phyloP scores from a whole-genome alignment of 352 stramenopile species.

The Globisporangium apiculatum region DNA sequence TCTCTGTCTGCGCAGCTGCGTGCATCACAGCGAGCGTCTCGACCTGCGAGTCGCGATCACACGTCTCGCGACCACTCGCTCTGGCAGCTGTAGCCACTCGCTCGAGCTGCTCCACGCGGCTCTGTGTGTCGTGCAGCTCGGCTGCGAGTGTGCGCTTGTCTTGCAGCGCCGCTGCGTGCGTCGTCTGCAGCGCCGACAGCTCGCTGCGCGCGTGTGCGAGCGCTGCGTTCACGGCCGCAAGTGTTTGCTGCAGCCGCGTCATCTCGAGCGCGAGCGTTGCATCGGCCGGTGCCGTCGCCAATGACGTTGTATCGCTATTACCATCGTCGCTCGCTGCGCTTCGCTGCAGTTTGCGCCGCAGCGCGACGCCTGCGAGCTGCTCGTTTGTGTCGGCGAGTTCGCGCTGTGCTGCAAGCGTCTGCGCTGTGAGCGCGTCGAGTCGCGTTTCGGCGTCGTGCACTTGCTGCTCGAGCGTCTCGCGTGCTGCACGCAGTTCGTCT shows the following conservation, averaged over 20 bases:
- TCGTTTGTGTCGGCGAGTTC: constrained; percentile 40
- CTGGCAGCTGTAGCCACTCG: constrained; percentile 6
- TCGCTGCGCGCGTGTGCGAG: constrained; percentile 34
- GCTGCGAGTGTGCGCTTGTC: constrained; percentile 40
- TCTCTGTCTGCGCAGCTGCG: constrained; percentile 2
- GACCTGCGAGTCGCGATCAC: background rate
- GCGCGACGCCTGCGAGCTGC: constrained; percentile 39
- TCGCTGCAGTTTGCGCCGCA: constrained; percentile 32
- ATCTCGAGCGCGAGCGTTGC: constrained; percentile 18
- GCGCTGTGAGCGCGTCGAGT: constrained; percentile 24
- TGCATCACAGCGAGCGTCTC: background rate
- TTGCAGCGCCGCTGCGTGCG: constrained; percentile 27
- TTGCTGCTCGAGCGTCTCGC: constrained; percentile 21
- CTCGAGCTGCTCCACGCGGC: constrained; percentile 13
- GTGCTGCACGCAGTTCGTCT: constrained; percentile 32
- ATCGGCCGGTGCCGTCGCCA: no score
- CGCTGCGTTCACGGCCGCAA: constrained; percentile 33
- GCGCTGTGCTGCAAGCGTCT: constrained; percentile 28
- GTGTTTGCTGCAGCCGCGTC: constrained; percentile 28
- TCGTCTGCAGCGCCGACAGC: constrained; percentile 34
- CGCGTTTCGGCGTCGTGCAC: constrained; percentile 21
- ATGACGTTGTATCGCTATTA: no score
- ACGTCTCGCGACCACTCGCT: constrained; percentile 3
- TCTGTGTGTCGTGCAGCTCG: constrained; percentile 22
- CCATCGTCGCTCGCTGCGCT: no score